Evolutionary conservation across 768 basidiomycete genomes (phyloP), one percentile per base, ranked within the genome.

Genomic region (Fomitopsis serialis): DNA sequence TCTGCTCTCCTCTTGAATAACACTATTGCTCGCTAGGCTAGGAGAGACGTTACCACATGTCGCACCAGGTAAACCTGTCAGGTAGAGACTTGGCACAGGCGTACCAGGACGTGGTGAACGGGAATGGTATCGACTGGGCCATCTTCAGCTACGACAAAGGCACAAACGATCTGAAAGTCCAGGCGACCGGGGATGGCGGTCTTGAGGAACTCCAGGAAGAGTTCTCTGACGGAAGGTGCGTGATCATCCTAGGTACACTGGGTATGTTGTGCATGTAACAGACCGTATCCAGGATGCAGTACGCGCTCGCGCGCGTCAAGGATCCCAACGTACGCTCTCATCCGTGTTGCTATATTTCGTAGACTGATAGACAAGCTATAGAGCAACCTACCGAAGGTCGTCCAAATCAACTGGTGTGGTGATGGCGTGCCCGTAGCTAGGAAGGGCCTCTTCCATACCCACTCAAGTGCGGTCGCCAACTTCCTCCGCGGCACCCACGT

Each of bases 351-450:
- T 52, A 21, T 11, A 11, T 42, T 57, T n/a, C n/a, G n/a, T 8
- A 54, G 44, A 25, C 40, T 17, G 40, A n/a, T n/a, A 45, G 13
- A 29, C 45, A 27, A 5, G 27, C 4, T 53, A 49, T 61, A 96
- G 89, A 91, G 80, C 63, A 76, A 86, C 56, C 78, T 98, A 2
- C 77, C 86, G 43, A 98, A 97, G 72, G 92, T 95, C 57, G 92
- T 98, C 15, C 90, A 96, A 64, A 87, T 98, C 69, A 92, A 93
- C 63, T 97, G 96, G 95, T 93, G 92, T 61, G 96, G 96, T 42
- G 95, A 96, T 63, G 96, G 96, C 54, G 96, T 98, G 1, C 96
- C 96, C 12, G 92, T 85, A 67, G 76, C 77, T 19, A 87, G 90
- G 70, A 98, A 98, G 68, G 96, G 96, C 8, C 76, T 97, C 22